A percentile compares a stretch with the other conserved stretches of the same genome.
phyloP scores from a whole-genome alignment of 2,329 filamentous ascomycete species.

The Graphium sp. region DNA sequence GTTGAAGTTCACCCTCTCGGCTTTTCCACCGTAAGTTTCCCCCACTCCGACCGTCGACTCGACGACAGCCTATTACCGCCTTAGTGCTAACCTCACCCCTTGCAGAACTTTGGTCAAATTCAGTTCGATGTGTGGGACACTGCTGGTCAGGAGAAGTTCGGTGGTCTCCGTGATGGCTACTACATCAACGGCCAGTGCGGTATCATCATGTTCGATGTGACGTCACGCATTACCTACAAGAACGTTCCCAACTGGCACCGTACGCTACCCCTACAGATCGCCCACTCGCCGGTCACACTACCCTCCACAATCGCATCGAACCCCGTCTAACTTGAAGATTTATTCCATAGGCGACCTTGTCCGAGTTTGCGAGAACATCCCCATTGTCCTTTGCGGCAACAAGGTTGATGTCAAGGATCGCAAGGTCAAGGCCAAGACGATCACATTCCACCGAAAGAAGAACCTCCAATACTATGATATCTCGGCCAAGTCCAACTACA shows the following conservation, averaged over 20 bases:
- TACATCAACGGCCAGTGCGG: slow-evolving; percentile 99
- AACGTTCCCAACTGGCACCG: slow-evolving; percentile 99
- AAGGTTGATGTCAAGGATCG: slow-evolving; percentile 99
- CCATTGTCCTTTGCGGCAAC: slow-evolving; percentile 96
- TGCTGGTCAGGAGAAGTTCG: slow-evolving; percentile 98
- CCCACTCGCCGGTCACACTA: background rate
- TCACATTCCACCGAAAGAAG: slow-evolving; percentile 99
- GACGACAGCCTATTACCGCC: background rate
- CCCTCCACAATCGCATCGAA: slow-evolving; percentile 7
- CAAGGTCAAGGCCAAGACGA: slow-evolving; percentile 99
- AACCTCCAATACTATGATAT: slow-evolving; percentile 99
- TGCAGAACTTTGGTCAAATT: slow-evolving; percentile 80
- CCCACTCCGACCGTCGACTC: slow-evolving; percentile 10
- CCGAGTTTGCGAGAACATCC: slow-evolving; percentile 98
- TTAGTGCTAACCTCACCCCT: slow-evolving; percentile 2
- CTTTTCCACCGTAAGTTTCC: slow-evolving; percentile 79
- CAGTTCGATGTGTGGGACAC: slow-evolving; percentile 99
- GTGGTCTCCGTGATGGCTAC: slow-evolving; percentile 97
- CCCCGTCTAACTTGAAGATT: slow-evolving; percentile 1
- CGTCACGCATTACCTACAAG: slow-evolving; percentile 99
- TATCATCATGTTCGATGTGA: slow-evolving; percentile 99
- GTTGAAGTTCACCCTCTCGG: slow-evolving; percentile 97
- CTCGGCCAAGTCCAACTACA: slow-evolving; percentile 99
- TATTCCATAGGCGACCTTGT: slow-evolving; percentile 86
- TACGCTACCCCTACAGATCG: slow-evolving; percentile 32